Evolutionary conservation across 345 rosid species (phyloP), one percentile per base, ranked within the genome.

Genomic region (Mangifera indica): DNA sequence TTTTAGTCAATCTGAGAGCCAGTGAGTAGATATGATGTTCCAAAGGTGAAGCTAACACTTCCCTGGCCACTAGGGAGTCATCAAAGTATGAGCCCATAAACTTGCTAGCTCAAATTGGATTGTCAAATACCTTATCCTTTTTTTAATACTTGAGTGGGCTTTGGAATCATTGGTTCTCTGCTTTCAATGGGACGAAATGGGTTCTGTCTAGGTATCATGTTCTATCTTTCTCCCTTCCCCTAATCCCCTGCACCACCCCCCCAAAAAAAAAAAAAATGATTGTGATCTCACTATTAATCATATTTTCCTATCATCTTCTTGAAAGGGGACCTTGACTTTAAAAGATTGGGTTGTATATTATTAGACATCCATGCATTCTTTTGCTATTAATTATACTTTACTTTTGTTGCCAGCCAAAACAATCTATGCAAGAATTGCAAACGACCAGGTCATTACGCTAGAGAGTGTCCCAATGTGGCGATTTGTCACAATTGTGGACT

Each of bases 381-480:
- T 44, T 62, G 20, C 75, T 65, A 37, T 57, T 84, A 44, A 81
- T 70, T 44, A 3, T 65, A 26, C 34, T 60, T 49, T 25, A 56
- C 40, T 20, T 68, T 29, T 85, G 60, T 81, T 79, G 74, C 51
- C 92, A 90, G 97, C 84, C 97, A 89, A 78, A 87, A 77, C 78
- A 85, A 86, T 84, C 89, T 95, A 69, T 95, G 99, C 92, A 95
- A 95, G 82, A 94, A 94, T 80, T 94, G 99, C 84, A 95, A 87
- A 72, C 84, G 92, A 69, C 99, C 98, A 11, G 99, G 99, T 52
- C 99, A 94, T 78, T 94, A 75, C 80, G 99, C 98, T 69, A 86
- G 98, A 81, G 99, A 94, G 73, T 94, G 99, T 78, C 82, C 99
- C 15, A 94, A 92, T 86, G 99, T 86, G 80, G 93, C 96, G 56